These are phyloP conservation scores for Pulicaria dysenterica DNA, from an alignment of 129 eudicot genomes.

Conservation along the genomic window DNA sequence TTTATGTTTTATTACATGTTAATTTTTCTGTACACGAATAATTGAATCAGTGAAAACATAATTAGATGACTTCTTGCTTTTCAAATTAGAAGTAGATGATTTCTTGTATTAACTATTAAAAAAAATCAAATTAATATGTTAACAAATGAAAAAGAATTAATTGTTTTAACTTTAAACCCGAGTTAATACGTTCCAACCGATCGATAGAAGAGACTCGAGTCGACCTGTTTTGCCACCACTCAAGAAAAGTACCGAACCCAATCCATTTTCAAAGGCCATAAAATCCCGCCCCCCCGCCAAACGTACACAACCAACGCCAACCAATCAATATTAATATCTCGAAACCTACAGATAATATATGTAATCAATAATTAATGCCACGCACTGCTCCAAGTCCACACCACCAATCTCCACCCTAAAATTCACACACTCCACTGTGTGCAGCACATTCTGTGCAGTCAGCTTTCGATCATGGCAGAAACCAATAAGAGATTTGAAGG, in stretches of 20 bases:
- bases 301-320: slow-evolving; percentile 19
- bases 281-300: neutral
- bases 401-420: slow-evolving; percentile 16
- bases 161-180: no score
- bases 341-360: slow-evolving; percentile 9
- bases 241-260: slow-evolving; percentile 21
- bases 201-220: no score
- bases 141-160: no score
- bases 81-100: no score
- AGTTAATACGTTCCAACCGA: no score
- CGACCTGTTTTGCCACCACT: neutral
- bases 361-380: neutral
- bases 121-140: no score
- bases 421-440: neutral
- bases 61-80: no score
- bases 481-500: slow-evolving; percentile 33
- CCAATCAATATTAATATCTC: slow-evolving; percentile 29
- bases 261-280: slow-evolving; percentile 34
- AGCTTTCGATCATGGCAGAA: slow-evolving; percentile 32
- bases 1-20: no score
- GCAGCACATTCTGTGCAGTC: neutral
- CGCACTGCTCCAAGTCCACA: neutral
- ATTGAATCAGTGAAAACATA: no score
- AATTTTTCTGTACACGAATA: no score
- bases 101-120: no score